phyloP scores from a whole-genome alignment of 2,329 filamentous ascomycete genomes.

The Cladosporium sp. region DNA sequence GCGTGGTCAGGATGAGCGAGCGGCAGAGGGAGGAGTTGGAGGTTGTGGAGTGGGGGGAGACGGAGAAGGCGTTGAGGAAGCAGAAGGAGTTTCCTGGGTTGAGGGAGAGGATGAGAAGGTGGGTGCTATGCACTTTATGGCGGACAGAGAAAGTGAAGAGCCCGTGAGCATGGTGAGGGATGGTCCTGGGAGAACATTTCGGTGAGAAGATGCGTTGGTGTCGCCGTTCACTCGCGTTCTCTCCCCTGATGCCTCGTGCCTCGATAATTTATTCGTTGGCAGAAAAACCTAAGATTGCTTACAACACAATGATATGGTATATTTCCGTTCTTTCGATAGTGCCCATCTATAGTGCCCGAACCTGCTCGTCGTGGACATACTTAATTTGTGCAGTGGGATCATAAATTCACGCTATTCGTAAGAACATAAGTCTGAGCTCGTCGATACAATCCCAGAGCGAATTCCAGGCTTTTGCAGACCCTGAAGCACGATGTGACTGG shows the following conservation, averaged over 20 bases:
- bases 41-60: neutral
- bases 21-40: neutral
- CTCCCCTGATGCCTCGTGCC: neutral
- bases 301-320: no score
- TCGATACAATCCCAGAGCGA: neutral
- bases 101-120: neutral
- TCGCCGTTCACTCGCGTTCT: neutral
- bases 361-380: no score
- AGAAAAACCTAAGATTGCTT: neutral
- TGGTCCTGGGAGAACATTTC: neutral
- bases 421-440: no score
- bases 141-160: neutral
- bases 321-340: no score
- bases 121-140: neutral
- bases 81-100: slow-evolving; percentile 6
- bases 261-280: neutral
- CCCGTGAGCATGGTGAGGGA: neutral
- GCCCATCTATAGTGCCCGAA: no score
- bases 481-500: neutral
- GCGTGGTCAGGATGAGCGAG: neutral
- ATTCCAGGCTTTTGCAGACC: neutral
- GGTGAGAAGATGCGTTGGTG: neutral
- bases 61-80: slow-evolving; percentile 4
- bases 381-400: no score
- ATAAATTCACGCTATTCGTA: no score